Percentiles rank a stretch among this genome's conserved stretches.
Conservation (phyloP, 2,329 filamentous ascomycete species). For the Corynespora cassiicola region DNA sequence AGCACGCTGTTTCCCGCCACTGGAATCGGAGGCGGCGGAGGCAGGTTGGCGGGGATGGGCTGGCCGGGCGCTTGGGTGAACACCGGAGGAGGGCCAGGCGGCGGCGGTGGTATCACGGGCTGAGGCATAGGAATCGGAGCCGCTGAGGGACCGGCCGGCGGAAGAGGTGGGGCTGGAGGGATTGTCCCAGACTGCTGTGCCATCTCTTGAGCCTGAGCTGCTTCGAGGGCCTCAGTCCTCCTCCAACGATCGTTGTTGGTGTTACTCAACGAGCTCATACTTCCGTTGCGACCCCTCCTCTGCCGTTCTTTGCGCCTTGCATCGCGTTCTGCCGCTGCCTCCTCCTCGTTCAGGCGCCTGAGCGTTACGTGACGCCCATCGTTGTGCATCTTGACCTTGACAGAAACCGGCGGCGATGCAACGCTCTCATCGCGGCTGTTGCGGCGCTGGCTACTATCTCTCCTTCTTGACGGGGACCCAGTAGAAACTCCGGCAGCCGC, state of each 20-base stretch:
- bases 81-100: conserved; percentile 37
- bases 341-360: conserved; percentile 65
- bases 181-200: conserved; percentile 24
- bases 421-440: conserved; percentile 51
- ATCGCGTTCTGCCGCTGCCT: conserved; percentile 66
- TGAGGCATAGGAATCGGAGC: conserved; percentile 36
- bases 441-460: conserved; percentile 33
- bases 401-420: conserved; percentile 65
- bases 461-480: conserved; percentile 36
- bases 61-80: conserved; percentile 16
- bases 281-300: conserved; percentile 44
- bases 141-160: conserved; percentile 25
- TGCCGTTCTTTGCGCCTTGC: conserved; percentile 58
- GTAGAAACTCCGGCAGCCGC: conserved; percentile 30
- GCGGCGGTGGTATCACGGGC: conserved; percentile 36
- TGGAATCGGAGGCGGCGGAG: conserved; percentile 44
- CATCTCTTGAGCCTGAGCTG: conserved; percentile 40
- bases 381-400: conserved; percentile 71
- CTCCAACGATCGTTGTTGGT: conserved; percentile 47
- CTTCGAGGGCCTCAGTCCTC: conserved; percentile 45
- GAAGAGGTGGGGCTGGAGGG: conserved; percentile 33
- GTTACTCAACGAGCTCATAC: conserved; percentile 47
- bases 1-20: conserved; percentile 36
- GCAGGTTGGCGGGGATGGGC: conserved; percentile 27
- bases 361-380: conserved; percentile 69